Conservation (phyloP, 257 asterid genomes). For the Plantago elongata region DNA sequence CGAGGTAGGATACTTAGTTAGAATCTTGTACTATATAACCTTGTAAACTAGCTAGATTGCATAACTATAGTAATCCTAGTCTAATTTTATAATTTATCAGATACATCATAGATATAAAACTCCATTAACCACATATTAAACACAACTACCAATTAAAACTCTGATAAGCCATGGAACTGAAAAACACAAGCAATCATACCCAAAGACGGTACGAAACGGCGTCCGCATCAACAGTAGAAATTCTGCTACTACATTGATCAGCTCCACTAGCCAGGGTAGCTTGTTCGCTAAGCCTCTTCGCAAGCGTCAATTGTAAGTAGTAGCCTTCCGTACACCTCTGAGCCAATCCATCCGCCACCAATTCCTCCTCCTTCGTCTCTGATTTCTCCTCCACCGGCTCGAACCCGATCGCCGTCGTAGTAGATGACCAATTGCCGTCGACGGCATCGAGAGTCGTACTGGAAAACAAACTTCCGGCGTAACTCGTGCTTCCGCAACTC, state of each 20-base stretch:
- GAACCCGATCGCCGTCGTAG: constrained; percentile 35
- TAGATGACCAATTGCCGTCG: constrained; percentile 70
- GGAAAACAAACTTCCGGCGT: constrained; percentile 73
- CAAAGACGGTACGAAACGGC: constrained; percentile 75
- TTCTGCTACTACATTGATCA: constrained; percentile 25
- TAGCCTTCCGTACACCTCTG: constrained; percentile 60
- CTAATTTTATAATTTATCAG: too few relatives aligned
- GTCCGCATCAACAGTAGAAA: constrained; percentile 45
- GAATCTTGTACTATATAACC: too few relatives aligned
- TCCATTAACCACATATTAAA: not conserved
- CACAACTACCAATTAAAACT: not conserved
- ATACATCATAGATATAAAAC: too few relatives aligned
- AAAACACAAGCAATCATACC: constrained; percentile 34
- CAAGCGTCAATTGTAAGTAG: constrained; percentile 62
- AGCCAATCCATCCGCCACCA: constrained; percentile 25
- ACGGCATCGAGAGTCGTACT: constrained; percentile 66
- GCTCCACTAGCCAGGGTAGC: constrained; percentile 54
- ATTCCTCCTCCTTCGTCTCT: constrained; percentile 30
- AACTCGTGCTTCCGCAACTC: constrained; percentile 72
- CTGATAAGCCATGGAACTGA: not conserved
- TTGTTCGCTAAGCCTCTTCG: constrained; percentile 59
- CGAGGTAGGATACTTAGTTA: too few relatives aligned
- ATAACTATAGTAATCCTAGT: too few relatives aligned
- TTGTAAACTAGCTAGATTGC: too few relatives aligned
- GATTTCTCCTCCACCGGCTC: constrained; percentile 34